A percentile compares a stretch with the other conserved stretches of the same genome.
Conservation (phyloP, 306 rosid genomes). For the Amphicarpaea edgeworthii region DNA sequence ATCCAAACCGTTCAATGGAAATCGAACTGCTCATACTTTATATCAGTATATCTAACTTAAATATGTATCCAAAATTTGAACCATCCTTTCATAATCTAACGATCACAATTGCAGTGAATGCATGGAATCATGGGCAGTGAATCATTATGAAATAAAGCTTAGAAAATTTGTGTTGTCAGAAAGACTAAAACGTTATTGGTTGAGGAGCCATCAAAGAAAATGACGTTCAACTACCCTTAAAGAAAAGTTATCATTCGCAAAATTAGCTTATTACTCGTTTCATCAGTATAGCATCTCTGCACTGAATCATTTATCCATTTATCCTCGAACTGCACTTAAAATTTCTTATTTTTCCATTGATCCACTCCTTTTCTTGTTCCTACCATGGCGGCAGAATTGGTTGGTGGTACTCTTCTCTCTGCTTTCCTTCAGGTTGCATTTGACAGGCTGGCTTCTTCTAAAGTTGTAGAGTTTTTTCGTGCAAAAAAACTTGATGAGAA, state of each 20-base stretch:
- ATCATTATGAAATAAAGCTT: background rate
- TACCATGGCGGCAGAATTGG: background rate
- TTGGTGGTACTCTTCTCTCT: constrained; percentile 20
- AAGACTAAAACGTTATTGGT: background rate
- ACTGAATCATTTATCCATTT: background rate
- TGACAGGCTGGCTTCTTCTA: background rate
- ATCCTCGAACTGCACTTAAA: background rate
- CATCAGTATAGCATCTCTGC: background rate
- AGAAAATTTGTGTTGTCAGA: background rate
- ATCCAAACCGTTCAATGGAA: background rate
- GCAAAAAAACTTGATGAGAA: background rate
- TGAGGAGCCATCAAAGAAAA: background rate
- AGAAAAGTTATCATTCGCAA: background rate
- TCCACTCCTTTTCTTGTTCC: background rate
- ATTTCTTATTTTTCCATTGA: background rate
- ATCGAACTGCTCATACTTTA: background rate
- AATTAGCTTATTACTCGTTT: background rate
- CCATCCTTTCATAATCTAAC: background rate
- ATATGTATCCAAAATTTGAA: background rate
- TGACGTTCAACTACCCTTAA: background rate
- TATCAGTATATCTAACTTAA: background rate
- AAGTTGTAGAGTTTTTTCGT: background rate
- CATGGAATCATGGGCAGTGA: background rate
- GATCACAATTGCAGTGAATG: too few relatives aligned
- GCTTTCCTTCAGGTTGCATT: constrained; percentile 15